Evolutionary conservation across 148 eudicot genomes (phyloP), one percentile per base, ranked within the genome.

Genomic region (Diospyros kaki): DNA sequence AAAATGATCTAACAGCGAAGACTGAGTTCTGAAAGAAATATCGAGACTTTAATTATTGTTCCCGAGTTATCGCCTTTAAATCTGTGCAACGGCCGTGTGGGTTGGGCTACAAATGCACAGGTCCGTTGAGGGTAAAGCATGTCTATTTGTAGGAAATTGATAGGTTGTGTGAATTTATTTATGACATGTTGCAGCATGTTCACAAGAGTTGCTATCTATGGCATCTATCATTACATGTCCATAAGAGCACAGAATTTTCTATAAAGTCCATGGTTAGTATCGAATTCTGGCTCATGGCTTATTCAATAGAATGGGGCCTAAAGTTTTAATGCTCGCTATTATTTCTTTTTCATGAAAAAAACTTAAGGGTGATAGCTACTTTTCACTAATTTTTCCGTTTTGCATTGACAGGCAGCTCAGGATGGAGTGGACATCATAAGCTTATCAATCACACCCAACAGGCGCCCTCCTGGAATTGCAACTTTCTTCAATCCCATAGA

Each of bases 391-490:
- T 71, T 12, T 50, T 48, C 59, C n/a, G 40, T 56, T 56, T 55
- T 73, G 56, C 54, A 78, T 75, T 78, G 70, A 64, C 86, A 95
- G 99, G 99, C 99, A 61, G 99, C 99, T 75, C 98, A 93, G 80
- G 99, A 96, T 82, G 98, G 97, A 76, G 99, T 96, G 77, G 98
- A 96, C 77, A 75, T 96, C 68, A 89, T 96, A 79, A 96, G 94
- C 86, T 89, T 96, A 78, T 96, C 99, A 71, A 93, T 96, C 66
- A 96, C 99, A 65, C 99, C 99, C 73, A 96, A 96, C 72, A 85
- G 98, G 74, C 99, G 99, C 17, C 99, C 99, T 76, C 99, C 98
- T 5, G 99, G 99, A 69, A 86, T 93, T 63, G 99, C 99, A 41
- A 93, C 97, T 9, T 96, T 88, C 76, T 93, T 96, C 75, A 96